A percentile compares a stretch with the other conserved stretches of the same genome.
Evolutionary conservation across 768 basidiomycete species (phyloP).

Genomic region (Tricholoma hemisulphureum): DNA sequence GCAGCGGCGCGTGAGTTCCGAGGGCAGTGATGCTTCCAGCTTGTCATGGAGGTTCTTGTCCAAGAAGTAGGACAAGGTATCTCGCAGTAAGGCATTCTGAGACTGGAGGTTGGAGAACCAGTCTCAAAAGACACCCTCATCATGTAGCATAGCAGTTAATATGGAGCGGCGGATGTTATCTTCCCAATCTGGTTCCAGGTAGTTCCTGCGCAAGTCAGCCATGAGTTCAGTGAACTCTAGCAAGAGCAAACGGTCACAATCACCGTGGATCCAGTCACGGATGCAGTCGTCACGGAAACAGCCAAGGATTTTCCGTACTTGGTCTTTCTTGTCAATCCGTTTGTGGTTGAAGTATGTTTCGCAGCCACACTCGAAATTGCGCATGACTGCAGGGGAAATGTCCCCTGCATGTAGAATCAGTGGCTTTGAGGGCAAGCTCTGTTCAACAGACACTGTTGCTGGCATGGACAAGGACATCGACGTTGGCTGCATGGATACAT

Average conservation of each 20-base stretch:
- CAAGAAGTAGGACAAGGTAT: background rate
- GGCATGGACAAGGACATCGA: background rate
- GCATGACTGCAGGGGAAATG: background rate
- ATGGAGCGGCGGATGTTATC: background rate
- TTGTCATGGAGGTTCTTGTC: background rate
- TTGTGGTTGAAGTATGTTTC: background rate
- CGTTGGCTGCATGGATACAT: background rate
- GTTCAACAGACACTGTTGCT: background rate
- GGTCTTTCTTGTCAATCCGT: background rate
- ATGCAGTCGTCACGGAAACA: background rate
- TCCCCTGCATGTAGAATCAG: background rate
- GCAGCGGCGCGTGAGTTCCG: background rate
- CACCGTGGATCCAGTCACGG: background rate
- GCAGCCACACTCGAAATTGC: background rate
- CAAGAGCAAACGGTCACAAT: background rate
- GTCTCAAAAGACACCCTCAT: background rate
- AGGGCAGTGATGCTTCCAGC: background rate
- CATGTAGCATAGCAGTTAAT: background rate
- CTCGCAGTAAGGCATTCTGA: background rate
- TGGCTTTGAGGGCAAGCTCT: background rate
- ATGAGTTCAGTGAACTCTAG: background rate
- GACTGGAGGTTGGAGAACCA: background rate
- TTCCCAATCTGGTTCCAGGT: background rate
- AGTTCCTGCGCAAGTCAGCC: background rate
- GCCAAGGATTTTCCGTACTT: background rate